Evolutionary conservation across 495 filamentous ascomycete species (phyloP).

Genomic region (Paragyromitra xinjiangensis): DNA sequence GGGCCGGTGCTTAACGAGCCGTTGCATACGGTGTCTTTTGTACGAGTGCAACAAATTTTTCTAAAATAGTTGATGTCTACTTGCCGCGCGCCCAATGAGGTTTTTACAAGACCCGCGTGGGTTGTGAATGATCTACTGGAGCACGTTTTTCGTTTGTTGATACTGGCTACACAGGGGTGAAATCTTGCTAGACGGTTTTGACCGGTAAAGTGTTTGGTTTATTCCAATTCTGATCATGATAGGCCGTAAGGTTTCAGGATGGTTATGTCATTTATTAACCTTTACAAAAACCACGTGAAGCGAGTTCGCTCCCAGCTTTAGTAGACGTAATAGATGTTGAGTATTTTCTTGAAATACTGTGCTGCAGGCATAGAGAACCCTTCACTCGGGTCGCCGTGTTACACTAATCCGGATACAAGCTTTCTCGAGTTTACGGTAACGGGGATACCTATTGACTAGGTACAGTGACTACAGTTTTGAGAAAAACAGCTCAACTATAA

Average conservation of each 20-base stretch:
- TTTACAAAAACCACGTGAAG: too few species aligned
- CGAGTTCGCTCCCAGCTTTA: too few species aligned
- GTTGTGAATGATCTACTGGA: neutral
- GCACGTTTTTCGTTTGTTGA: neutral
- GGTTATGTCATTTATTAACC: too few species aligned
- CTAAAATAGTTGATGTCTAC: neutral
- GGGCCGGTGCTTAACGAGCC: neutral
- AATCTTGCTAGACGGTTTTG: neutral
- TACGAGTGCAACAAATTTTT: neutral
- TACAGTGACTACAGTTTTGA: too few species aligned
- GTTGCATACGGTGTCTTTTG: neutral
- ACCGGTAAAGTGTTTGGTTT: neutral
- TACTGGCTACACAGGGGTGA: neutral
- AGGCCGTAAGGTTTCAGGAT: too few species aligned
- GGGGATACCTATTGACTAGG: neutral
- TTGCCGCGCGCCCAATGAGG: neutral
- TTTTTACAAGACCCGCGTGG: neutral
- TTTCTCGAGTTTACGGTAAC: neutral
- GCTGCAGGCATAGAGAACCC: neutral
- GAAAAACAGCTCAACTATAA: neutral
- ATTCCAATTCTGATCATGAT: too few species aligned
- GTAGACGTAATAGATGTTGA: neutral
- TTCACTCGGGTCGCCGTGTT: neutral
- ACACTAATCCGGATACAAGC: neutral
- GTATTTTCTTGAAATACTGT: too few species aligned